Evolutionary conservation across 1,139 yeast genomes (phyloP), one percentile per base, ranked within the genome.

Genomic region (Pichia sp.): DNA sequence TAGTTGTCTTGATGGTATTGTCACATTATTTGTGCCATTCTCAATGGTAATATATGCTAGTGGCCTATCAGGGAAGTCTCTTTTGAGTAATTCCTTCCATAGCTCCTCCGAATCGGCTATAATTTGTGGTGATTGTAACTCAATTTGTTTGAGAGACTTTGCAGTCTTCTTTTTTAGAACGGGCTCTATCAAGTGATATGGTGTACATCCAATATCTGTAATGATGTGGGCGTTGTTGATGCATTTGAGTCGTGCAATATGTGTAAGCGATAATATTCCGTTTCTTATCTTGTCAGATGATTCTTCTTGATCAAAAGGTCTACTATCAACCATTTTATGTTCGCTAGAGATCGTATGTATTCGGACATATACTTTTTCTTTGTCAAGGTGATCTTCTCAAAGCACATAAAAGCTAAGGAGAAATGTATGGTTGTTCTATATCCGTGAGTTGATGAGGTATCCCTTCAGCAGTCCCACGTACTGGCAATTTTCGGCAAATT

Each of bases 161-260:
- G 62, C 56, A 1, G 58, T 42, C 45, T 58, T 56, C 36, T 50
- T 56, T 38, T 39, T 40, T 13, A 60, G 40, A 1, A 60, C 47
- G 1, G 63, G 61, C 41, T 58, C 59, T 6, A 60, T 47, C 12
- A 59, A 39, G 41, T 56, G 60, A 35, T 50, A 51, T 10, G 62
- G 60, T 3, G 59, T 40, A 3, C 44, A 29, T 3, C 60, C 60
- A 6, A 56, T 50, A 37, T 57, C 60, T 25, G 44, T 51, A 15
- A 58, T 53, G 15, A 51, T 27, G 43, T 53, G 50, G 6, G 55
- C 51, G 36, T 51, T 48, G 32, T 53, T 55, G 4, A 51, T 39
- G 33, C 59, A 55, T 30, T 52, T 54, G 7, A 48, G 31, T 26
- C 49, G 42, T 9, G 56, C 51, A 9, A 55, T 34, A 17, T 49